Base-by-base conservation (phyloP, 2,329 filamentous ascomycete genomes). In the Penicillium aurantiogriseum region DNA sequence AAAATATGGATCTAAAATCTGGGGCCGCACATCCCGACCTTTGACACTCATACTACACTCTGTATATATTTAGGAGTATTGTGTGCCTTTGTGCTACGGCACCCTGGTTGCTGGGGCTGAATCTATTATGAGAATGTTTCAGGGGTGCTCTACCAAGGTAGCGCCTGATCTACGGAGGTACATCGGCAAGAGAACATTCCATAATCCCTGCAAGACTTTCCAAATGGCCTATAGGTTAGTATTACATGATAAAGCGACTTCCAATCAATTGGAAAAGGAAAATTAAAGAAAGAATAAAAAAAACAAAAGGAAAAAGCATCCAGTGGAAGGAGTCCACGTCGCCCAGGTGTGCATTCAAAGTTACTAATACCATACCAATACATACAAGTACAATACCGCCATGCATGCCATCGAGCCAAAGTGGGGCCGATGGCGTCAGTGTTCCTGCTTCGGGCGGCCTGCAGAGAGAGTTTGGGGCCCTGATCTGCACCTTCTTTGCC, bases 21-120 rank as follows among this genome's bases (percentile, higher is more conserved):
- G 64, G 64, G 64, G 64, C 62, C 64, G 64, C 63, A 63, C 58
- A 63, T 63, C 64, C 58, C 57, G 57, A 53, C 60, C 54, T 63
- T 63, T 58, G 50, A 64, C 50, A 63, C 25, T 44, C 25, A n/a
- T 43, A 27, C 8, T 43, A 43, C 23, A 11, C 39, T 35, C 13
- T 8, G 33, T 35, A 35, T 35, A 35, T 35, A 35, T 35, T 35
- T 35, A 38, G n/a, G 4, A 5, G 25, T 7, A 25, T 36, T 7
- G 8, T 23, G 15, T 11, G 6, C 7, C n/a, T 29, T 17, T 43
- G 50, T 52, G 29, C 19, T 39, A 46, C 33, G 9, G 25, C 8
- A 53, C 19, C 51, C 51, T 46, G 33, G 51, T 47, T 39, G 21
- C 43, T 38, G 53, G 46, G 53, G 53, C 53, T 56, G 53, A 56